Percentiles rank a stretch among this genome's conserved stretches.
Conservation (phyloP, 352 stramenopile species). For the Globisporangium parvum region DNA sequence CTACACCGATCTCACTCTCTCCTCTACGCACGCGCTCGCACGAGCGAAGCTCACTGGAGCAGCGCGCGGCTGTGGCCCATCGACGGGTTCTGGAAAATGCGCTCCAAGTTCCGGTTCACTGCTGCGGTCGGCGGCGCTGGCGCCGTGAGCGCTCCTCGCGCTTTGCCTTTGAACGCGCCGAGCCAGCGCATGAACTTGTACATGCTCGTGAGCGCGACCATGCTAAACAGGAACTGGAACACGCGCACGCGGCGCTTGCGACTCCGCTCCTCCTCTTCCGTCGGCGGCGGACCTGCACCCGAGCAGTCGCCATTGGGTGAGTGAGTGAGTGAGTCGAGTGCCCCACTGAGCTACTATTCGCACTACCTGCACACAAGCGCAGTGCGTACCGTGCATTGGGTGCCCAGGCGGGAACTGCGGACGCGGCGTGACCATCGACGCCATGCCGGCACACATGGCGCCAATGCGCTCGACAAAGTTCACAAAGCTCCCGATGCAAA, state of each 20-base stretch:
- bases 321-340: background rate
- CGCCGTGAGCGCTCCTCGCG: conserved; percentile 27
- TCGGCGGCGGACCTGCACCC: conserved; percentile 37
- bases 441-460: conserved; percentile 63
- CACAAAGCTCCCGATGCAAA: conserved; percentile 76
- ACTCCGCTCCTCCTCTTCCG: conserved; percentile 71
- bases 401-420: conserved; percentile 63
- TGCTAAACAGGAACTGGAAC: conserved; percentile 73
- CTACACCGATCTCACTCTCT: background rate
- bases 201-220: conserved; percentile 38
- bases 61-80: conserved; percentile 8
- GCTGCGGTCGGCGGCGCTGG: conserved; percentile 23
- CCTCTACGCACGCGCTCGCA: background rate
- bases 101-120: conserved; percentile 45
- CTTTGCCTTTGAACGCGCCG: conserved; percentile 30
- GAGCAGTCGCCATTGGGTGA: background rate
- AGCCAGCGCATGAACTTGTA: conserved; percentile 65
- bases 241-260: conserved; percentile 64
- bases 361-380: background rate
- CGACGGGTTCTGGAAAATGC: conserved; percentile 66
- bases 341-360: background rate
- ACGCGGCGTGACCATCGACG: conserved; percentile 58
- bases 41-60: conserved; percentile 6
- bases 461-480: conserved; percentile 82
- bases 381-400: conserved; percentile 47